Evolutionary conservation across 2,329 filamentous ascomycete genomes (phyloP).

Genomic region (Phaeomoniella chlamydospora): DNA sequence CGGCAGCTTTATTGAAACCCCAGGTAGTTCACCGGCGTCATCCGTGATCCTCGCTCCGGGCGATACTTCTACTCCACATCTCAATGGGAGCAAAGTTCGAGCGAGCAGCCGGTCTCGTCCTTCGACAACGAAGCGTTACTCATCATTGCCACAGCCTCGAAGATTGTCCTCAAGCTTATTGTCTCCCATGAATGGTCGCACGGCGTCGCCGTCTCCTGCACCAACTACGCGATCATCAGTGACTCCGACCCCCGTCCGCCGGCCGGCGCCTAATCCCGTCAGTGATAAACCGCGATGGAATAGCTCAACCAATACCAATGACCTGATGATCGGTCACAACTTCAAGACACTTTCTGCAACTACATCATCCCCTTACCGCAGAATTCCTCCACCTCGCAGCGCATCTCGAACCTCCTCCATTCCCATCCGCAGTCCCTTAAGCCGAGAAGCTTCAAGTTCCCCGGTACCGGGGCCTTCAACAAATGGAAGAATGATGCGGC

Average conservation of each 20-base stretch:
- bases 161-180: slow-evolving; percentile 6
- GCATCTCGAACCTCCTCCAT: slow-evolving; percentile 22
- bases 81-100: background rate
- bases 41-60: slow-evolving; percentile 42
- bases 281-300: slow-evolving; percentile 61
- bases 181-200: slow-evolving; percentile 5
- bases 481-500: slow-evolving; percentile 1
- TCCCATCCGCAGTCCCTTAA: slow-evolving; percentile 24
- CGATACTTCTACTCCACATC: background rate
- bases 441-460: slow-evolving; percentile 25
- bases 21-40: slow-evolving; percentile 56
- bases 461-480: slow-evolving; percentile 15
- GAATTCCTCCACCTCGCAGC: slow-evolving; percentile 17
- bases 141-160: slow-evolving; percentile 7
- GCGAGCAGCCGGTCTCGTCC: slow-evolving; percentile 1
- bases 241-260: slow-evolving; percentile 37
- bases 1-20: slow-evolving; percentile 54
- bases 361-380: slow-evolving; percentile 40
- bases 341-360: slow-evolving; percentile 49
- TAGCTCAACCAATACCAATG: slow-evolving; percentile 45
- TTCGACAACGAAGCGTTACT: slow-evolving; percentile 2
- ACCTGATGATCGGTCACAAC: slow-evolving; percentile 53
- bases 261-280: slow-evolving; percentile 24
- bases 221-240: slow-evolving; percentile 27
- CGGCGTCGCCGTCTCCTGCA: slow-evolving; percentile 18